Evolutionary conservation across 352 stramenopile genomes (phyloP).

Genomic region (Stramenopiles sp.): DNA sequence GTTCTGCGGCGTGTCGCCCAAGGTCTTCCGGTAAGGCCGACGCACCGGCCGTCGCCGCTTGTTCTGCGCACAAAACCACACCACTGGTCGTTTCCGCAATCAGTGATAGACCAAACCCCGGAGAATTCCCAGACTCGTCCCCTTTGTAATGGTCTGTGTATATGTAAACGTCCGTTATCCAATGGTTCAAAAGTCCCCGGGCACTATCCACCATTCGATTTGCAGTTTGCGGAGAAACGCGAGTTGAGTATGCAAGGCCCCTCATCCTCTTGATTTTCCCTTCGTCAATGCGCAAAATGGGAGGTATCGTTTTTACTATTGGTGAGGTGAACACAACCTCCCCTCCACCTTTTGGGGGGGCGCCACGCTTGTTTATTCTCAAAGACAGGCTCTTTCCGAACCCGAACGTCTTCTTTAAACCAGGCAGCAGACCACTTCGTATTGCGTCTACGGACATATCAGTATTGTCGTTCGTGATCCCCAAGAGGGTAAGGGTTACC

Average conservation of each 20-base stretch:
- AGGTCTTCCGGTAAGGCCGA: conserved; percentile 81
- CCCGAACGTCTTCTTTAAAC: conserved; percentile 39
- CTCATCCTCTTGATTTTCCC: conserved; percentile 95
- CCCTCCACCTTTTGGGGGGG: conserved; percentile 39
- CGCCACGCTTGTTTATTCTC: conserved; percentile 65
- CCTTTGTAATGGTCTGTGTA: conserved; percentile 94
- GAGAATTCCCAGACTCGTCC: conserved; percentile 35
- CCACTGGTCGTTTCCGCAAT: conserved; percentile 93
- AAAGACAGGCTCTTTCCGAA: not conserved
- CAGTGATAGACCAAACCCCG: conserved; percentile 72
- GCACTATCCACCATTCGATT: conserved; percentile 89
- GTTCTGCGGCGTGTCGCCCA: conserved; percentile 63
- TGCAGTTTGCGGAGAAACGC: conserved; percentile 84
- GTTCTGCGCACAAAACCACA: conserved; percentile 73
- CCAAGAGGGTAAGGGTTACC: conserved; percentile 77
- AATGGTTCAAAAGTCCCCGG: conserved; percentile 86
- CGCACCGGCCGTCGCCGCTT: conserved; percentile 35
- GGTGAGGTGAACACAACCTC: conserved; percentile 78
- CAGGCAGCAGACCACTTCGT: conserved; percentile 70
- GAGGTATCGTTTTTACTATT: conserved; percentile 60
- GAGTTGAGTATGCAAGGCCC: conserved; percentile 81
- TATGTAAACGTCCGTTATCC: conserved; percentile 98
- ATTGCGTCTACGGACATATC: conserved; percentile 79
- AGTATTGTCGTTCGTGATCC: conserved; percentile 43
- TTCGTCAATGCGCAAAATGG: conserved; percentile 81